A percentile compares a stretch with the other conserved stretches of the same genome.
These are phyloP conservation scores for Amanita thiersii DNA, from an alignment of 768 basidiomycete species.

Conservation along the genomic window DNA sequence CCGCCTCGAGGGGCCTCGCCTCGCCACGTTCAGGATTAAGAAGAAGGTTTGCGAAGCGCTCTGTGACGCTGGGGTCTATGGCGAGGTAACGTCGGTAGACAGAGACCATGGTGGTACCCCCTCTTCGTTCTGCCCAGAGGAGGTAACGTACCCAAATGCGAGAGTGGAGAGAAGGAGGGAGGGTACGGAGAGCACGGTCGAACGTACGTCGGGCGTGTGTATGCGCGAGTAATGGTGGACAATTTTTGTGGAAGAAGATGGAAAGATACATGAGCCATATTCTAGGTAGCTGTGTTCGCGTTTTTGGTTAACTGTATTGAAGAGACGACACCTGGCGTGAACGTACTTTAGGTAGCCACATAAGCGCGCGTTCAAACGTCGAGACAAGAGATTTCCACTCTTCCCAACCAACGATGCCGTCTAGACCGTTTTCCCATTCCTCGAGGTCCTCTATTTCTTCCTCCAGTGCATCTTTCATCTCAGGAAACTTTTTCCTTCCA, in stretches of 20 bases:
- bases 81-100: constrained; percentile 87
- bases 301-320: no score
- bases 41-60: constrained; percentile 65
- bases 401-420: constrained; percentile 88
- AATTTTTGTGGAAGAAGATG: constrained; percentile 82
- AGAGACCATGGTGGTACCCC: constrained; percentile 68
- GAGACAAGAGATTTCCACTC: constrained; percentile 91
- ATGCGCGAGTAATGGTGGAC: constrained; percentile 75
- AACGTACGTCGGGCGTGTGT: constrained; percentile 92
- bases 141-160: constrained; percentile 93
- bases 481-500: constrained; percentile 87
- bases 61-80: constrained; percentile 74
- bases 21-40: constrained; percentile 46
- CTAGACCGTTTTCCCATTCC: constrained; percentile 81
- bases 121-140: constrained; percentile 80
- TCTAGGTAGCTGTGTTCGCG: constrained; percentile 86
- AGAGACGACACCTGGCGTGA: constrained; percentile 2
- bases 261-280: constrained; percentile 93
- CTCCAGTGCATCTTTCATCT: constrained; percentile 84
- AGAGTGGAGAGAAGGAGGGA: constrained; percentile 86
- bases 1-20: constrained; percentile 85
- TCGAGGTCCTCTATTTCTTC: constrained; percentile 75
- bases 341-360: constrained; percentile 88
- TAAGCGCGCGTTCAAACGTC: constrained; percentile 85
- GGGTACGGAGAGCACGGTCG: constrained; percentile 88